These are phyloP conservation scores for Phoma herbarum DNA, from an alignment of 2,329 filamentous ascomycete genomes.

Conservation along the genomic window DNA sequence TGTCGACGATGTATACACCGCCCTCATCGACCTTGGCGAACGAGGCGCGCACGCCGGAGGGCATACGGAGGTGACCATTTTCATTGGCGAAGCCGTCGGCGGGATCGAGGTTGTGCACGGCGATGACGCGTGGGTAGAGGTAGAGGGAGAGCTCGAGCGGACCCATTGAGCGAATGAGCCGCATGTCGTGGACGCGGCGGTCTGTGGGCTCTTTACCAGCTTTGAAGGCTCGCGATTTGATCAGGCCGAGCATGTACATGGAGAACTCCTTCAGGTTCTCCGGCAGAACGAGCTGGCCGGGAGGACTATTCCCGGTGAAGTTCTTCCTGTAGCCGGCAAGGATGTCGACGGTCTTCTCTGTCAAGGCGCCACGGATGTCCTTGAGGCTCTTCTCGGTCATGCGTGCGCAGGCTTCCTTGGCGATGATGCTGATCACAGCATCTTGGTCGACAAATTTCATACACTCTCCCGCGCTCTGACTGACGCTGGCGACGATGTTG, in stretches of 20 bases:
- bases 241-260: constrained; percentile 91
- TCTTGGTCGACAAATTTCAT: constrained; percentile 98
- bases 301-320: constrained; percentile 85
- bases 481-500: constrained; percentile 93
- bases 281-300: constrained; percentile 91
- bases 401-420: constrained; percentile 92
- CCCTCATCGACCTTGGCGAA: constrained; percentile 91
- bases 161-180: constrained; percentile 88
- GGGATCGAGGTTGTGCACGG: constrained; percentile 86
- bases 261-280: constrained; percentile 95
- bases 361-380: constrained; percentile 82
- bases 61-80: constrained; percentile 86
- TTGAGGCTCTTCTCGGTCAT: constrained; percentile 80
- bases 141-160: constrained; percentile 86
- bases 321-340: constrained; percentile 92
- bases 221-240: constrained; percentile 94
- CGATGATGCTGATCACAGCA: constrained; percentile 85
- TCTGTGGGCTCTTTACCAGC: constrained; percentile 89
- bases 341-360: constrained; percentile 92
- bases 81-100: constrained; percentile 94
- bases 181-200: constrained; percentile 87
- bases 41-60: constrained; percentile 79
- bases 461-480: constrained; percentile 79
- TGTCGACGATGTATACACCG: constrained; percentile 93
- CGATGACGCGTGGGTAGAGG: constrained; percentile 92